phyloP scores from a whole-genome alignment of 257 asterid species.

The Asclepias syriaca region DNA sequence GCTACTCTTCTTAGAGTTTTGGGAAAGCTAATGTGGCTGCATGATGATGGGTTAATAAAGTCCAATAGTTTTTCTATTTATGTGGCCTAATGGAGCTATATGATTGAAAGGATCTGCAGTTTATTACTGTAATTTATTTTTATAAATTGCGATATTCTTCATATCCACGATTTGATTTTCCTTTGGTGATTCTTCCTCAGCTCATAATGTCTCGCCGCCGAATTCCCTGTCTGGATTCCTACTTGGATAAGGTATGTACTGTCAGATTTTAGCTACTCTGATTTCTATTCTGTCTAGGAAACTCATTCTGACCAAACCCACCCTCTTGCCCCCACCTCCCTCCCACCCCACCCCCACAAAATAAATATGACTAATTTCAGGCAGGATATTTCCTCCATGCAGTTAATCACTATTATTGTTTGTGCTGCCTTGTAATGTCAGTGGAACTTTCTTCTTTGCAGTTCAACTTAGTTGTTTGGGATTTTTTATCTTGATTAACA shows the following conservation, averaged over 20 bases:
- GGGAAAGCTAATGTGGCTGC: not conserved
- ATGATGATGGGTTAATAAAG: not conserved
- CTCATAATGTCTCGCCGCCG: constrained; percentile 98
- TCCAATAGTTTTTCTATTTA: not conserved
- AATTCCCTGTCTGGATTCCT: constrained; percentile 94
- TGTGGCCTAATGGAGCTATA: not conserved
- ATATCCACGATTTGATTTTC: not conserved
- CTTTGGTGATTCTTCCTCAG: constrained; percentile 38
- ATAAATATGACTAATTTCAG: not conserved
- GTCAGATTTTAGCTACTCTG: not conserved
- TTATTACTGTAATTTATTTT: not conserved
- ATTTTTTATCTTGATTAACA: not conserved
- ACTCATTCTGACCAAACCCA: not conserved
- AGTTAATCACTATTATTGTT: not conserved
- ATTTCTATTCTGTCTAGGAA: not conserved
- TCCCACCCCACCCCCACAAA: not conserved
- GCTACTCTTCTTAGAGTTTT: not conserved
- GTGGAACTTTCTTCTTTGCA: not conserved
- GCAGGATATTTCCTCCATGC: not conserved
- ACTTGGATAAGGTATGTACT: constrained; percentile 82
- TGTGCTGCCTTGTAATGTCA: not conserved
- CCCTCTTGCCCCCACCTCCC: not conserved
- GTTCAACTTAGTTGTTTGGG: not conserved
- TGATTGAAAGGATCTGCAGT: not conserved
- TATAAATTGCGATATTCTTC: not conserved